phyloP scores from a whole-genome alignment of 2,329 filamentous ascomycete species.

The Ambrosiella cleistominuta region DNA sequence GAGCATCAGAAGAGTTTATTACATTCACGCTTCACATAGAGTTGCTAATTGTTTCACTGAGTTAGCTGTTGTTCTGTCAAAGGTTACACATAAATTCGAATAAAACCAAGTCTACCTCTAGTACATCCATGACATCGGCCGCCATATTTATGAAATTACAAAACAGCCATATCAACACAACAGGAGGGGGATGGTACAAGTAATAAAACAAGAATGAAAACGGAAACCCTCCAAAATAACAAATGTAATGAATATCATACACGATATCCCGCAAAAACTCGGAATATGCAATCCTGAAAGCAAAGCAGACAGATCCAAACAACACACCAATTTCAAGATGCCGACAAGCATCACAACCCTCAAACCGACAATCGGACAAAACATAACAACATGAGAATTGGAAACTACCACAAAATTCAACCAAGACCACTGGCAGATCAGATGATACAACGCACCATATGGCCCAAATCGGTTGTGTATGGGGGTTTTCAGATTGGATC shows the following conservation, averaged over 20 bases:
- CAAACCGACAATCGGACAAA: background rate
- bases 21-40: no score
- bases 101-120: background rate
- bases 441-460: background rate
- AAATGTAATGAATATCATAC: background rate
- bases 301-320: background rate
- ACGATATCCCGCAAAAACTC: constrained; percentile 6
- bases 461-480: no score
- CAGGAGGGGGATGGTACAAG: background rate
- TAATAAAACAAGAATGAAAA: background rate
- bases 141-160: background rate
- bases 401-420: background rate
- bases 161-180: background rate
- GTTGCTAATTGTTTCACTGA: no score
- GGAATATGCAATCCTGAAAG: constrained; percentile 1
- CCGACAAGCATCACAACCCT: background rate
- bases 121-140: background rate
- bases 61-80: background rate
- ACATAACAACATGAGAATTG: background rate
- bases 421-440: background rate
- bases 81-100: background rate
- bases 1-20: background rate
- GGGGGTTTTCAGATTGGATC: no score
- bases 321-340: background rate
- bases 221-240: background rate